A percentile compares a stretch with the other conserved stretches of the same genome.
These are phyloP conservation scores for Salix brachista DNA, from an alignment of 345 rosid genomes.

Conservation along the genomic window DNA sequence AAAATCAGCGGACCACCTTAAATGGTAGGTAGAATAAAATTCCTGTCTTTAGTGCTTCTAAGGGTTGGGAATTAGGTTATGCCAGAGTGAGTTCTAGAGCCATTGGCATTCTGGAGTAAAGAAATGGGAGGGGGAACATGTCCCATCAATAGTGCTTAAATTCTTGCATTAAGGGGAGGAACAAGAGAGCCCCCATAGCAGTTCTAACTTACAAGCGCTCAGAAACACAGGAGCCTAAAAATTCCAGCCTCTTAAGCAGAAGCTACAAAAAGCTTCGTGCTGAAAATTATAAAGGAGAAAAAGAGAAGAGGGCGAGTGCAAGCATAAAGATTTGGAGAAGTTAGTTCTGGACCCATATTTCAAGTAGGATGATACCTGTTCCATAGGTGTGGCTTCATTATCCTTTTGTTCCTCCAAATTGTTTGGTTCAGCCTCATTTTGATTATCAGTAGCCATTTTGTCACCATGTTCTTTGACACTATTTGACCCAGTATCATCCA, in stretches of 20 bases:
- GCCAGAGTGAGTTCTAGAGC: background rate
- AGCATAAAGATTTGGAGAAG: background rate
- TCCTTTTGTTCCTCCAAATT: conserved; percentile 32
- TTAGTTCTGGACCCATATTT: background rate
- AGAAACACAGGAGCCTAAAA: background rate
- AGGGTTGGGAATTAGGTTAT: background rate
- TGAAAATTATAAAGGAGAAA: background rate
- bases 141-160: no score
- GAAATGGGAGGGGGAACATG: background rate
- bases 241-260: background rate
- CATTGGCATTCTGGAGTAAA: background rate
- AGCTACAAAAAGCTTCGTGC: background rate
- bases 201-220: background rate
- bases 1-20: background rate
- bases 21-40: background rate
- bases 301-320: background rate
- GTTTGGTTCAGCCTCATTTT: conserved; percentile 25
- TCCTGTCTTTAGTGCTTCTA: background rate
- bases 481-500: conserved; percentile 32
- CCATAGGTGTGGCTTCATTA: conserved; percentile 65
- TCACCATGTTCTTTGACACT: conserved; percentile 39
- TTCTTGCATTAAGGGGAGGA: background rate
- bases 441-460: conserved; percentile 31
- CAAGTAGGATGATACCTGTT: conserved; percentile 39
- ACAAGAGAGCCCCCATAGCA: background rate